Evolutionary conservation across 352 stramenopile species (phyloP).

Genomic region (Phytophthora foliorum): DNA sequence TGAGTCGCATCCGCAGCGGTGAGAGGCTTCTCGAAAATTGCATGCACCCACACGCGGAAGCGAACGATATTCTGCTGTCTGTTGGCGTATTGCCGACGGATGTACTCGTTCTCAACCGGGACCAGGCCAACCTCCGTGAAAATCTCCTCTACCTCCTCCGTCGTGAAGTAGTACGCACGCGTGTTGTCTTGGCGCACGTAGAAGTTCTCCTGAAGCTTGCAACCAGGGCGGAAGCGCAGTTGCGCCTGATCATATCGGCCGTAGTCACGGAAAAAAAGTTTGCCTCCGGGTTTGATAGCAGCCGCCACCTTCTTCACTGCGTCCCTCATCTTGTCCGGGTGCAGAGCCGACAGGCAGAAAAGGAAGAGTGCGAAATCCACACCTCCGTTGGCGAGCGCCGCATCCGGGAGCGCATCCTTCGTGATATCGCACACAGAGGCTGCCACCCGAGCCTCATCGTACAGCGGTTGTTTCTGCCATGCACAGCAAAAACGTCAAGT

Average conservation of each 20-base stretch:
- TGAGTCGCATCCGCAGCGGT: conserved; percentile 4
- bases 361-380: conserved; percentile 88
- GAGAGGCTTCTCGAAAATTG: conserved; percentile 85
- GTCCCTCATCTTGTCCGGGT: conserved; percentile 87
- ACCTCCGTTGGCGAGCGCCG: conserved; percentile 64
- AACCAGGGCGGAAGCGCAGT: conserved; percentile 90
- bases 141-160: conserved; percentile 77
- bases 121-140: conserved; percentile 71
- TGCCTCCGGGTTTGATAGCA: conserved; percentile 79
- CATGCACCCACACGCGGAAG: conserved; percentile 91
- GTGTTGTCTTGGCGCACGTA: conserved; percentile 97
- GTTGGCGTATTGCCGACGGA: conserved; percentile 90
- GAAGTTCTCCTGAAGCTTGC: conserved; percentile 95
- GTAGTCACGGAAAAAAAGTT: conserved; percentile 96
- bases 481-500: background rate
- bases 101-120: conserved; percentile 85
- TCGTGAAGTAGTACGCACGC: conserved; percentile 96
- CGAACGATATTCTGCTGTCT: conserved; percentile 86
- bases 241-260: conserved; percentile 96
- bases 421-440: conserved; percentile 90
- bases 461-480: conserved; percentile 82
- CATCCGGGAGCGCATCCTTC: conserved; percentile 69
- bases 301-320: conserved; percentile 91
- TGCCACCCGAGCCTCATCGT: conserved; percentile 69
- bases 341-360: conserved; percentile 94